Conservation (phyloP, 768 basidiomycete species). For the Boletellus ananas region DNA sequence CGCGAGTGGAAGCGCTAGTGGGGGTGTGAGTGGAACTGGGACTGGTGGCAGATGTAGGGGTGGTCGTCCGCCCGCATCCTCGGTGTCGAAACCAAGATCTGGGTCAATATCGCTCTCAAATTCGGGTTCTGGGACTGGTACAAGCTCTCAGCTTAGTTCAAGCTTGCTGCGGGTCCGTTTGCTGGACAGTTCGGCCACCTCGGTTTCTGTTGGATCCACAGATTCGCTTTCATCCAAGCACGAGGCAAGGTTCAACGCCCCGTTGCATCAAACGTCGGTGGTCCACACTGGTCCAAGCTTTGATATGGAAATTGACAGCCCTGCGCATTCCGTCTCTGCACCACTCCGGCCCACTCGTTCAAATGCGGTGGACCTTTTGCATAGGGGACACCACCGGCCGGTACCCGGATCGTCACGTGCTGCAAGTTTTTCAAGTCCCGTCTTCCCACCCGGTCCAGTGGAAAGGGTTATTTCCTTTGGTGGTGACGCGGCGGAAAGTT, state of each 20-base stretch:
- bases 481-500: slow-evolving; percentile 5
- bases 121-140: slow-evolving; percentile 22
- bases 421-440: slow-evolving; percentile 21
- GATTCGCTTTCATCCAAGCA: slow-evolving; percentile 12
- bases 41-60: slow-evolving; percentile 9
- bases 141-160: slow-evolving; percentile 23
- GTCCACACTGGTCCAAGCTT: slow-evolving; percentile 4
- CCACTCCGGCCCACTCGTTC: slow-evolving; percentile 13
- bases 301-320: slow-evolving; percentile 29
- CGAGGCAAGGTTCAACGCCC: slow-evolving; percentile 1
- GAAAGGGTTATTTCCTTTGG: slow-evolving; percentile 1
- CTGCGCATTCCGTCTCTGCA: slow-evolving; percentile 16
- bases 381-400: slow-evolving; percentile 1
- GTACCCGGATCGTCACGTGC: slow-evolving; percentile 11
- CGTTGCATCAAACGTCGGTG: slow-evolving; percentile 7
- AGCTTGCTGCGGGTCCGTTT: slow-evolving; percentile 21
- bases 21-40: slow-evolving; percentile 10
- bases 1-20: slow-evolving; percentile 12
- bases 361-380: background rate
- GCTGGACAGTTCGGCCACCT: slow-evolving; percentile 30
- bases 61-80: slow-evolving; percentile 11
- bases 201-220: slow-evolving; percentile 22
- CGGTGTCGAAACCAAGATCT: slow-evolving; percentile 15
- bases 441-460: slow-evolving; percentile 1
- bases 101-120: slow-evolving; percentile 25